Evolutionary conservation across 164 flowering plant species (phyloP), one percentile per base, ranked within the genome.

Genomic region (Cinnamomum micranthum): DNA sequence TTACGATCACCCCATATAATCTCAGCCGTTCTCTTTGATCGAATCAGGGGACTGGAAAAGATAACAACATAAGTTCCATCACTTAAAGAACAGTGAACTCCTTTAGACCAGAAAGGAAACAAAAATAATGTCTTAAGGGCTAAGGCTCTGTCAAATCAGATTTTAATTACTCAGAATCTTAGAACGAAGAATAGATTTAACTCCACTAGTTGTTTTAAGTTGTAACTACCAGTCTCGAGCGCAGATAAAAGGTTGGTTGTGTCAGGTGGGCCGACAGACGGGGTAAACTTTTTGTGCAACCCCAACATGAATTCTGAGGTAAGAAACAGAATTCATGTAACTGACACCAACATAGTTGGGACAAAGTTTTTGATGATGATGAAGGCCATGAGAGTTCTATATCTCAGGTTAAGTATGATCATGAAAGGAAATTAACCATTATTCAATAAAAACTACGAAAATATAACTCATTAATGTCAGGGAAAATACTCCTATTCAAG

Each of bases 21-120:
- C 78, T 93, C 99, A 69, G 99, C 99, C 6, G 99, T 95, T 82
- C 88, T 89, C 83, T 88, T 91, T 55, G 99, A 93, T 76, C 99
- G 84, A 72, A 11, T 82, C 74, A 95, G 77, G 31, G 97, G 97
- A 77, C 99, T 93, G 86, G 24, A 84, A 73, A 28, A 67, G 50
- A 51, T 35, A 67, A 65, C 64, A 74, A 79, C 68, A 41, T 41
- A 31, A 15, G 71, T 20, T 65, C 17, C 23, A 13, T 28, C 31
- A 50, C 20, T 2, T 20, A 27, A 27, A 59, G 20, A 58, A 58
- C 25, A 15, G 1, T 67, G 11, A 2, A 71, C 3, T 50, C 33
- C 59, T 60, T 6, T 6, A 33, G 55, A 60, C 33, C 23, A 7
- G 50, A 72, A 62, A 51, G n/a, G 19, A 47, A 41, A 69, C 13